A percentile compares a stretch with the other conserved stretches of the same genome.
phyloP scores from a whole-genome alignment of 768 basidiomycete species.

The Boletus insuetus region DNA sequence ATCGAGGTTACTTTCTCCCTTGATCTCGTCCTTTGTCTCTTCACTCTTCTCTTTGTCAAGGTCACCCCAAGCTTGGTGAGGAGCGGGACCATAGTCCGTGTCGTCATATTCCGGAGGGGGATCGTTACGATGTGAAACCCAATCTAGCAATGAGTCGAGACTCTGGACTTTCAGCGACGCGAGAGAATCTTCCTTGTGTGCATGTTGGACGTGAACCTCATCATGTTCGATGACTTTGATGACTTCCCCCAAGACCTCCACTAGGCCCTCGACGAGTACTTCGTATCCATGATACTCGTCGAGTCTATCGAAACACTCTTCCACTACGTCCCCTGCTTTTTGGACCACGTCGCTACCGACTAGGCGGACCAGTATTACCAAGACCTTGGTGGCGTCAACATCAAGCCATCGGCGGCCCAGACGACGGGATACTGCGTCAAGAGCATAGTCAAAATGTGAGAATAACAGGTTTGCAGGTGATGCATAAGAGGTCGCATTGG shows the following conservation, averaged over 20 bases:
- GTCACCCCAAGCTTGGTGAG: conserved; percentile 56
- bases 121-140: conserved; percentile 54
- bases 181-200: conserved; percentile 18
- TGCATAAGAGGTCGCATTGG: conserved; percentile 81
- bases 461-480: conserved; percentile 84
- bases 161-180: conserved; percentile 29
- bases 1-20: conserved; percentile 28
- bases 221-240: conserved; percentile 72
- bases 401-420: conserved; percentile 81
- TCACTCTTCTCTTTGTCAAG: conserved; percentile 24
- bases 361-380: conserved; percentile 79
- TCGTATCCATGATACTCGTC: conserved; percentile 97
- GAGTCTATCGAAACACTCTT: conserved; percentile 94
- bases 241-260: conserved; percentile 85
- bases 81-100: conserved; percentile 57
- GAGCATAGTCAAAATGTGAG: conserved; percentile 94
- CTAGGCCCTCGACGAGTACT: conserved; percentile 77
- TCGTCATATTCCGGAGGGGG: conserved; percentile 36
- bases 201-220: conserved; percentile 30
- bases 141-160: conserved; percentile 57
- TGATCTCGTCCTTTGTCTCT: conserved; percentile 17
- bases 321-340: conserved; percentile 89
- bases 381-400: conserved; percentile 83
- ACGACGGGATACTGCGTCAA: conserved; percentile 85
- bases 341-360: conserved; percentile 87